Conservation (phyloP, 306 rosid species). For the Cucurbita moschata region DNA sequence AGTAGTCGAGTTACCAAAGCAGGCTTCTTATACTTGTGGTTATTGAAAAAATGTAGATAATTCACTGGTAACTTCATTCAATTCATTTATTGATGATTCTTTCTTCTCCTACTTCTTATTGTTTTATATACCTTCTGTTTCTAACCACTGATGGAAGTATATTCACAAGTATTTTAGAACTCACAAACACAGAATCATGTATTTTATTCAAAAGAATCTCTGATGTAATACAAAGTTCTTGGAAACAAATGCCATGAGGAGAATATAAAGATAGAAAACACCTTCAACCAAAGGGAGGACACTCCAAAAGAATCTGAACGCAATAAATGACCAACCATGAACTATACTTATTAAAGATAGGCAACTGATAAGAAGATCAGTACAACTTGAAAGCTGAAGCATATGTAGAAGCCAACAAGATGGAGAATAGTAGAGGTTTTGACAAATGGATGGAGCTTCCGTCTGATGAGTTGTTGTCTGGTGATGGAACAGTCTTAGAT, state of each 20-base stretch:
- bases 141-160: neutral
- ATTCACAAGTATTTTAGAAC: neutral
- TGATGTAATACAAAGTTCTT: neutral
- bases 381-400: constrained; percentile 18
- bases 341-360: neutral
- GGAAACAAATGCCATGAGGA: neutral
- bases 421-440: constrained; percentile 24
- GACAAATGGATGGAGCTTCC: constrained; percentile 42
- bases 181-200: neutral
- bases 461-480: constrained; percentile 26
- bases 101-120: neutral
- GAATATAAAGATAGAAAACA: neutral
- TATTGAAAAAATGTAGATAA: neutral
- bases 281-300: neutral
- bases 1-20: neutral
- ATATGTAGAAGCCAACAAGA: constrained; percentile 33
- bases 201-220: constrained; percentile 8
- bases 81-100: neutral
- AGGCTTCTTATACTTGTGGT: neutral
- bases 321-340: neutral
- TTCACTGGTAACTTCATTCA: neutral
- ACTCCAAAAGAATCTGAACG: neutral
- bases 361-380: constrained; percentile 14
- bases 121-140: neutral
- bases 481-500: constrained; percentile 38